Evolutionary conservation across 345 rosid species (phyloP), one percentile per base, ranked within the genome.

Genomic region (Jatropha curcas): DNA sequence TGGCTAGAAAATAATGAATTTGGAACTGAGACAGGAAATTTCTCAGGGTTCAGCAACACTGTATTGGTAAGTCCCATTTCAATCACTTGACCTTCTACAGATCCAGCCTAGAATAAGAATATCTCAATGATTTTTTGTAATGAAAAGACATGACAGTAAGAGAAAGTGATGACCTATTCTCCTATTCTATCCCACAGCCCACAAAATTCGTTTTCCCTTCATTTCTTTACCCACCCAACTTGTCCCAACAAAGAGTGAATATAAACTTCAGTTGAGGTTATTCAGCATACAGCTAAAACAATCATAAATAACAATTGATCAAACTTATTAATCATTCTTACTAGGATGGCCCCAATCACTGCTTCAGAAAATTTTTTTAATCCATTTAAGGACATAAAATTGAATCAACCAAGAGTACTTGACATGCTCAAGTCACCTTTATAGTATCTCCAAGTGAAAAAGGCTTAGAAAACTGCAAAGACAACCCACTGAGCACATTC

Each of bases 1-100:
- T 95, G 99, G 74, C 99, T 92, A 45, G 97, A 95, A 83, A 95
- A 90, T 79, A 92, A 74, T 27, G 99, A 88, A 86, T 95, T 95
- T 24, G 98, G 99, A 80, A 95, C 97, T 70, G 87, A 50, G 65
- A 89, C 94, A 2, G 96, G 94, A 75, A 90, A 95, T 51, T 85
- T 90, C 80, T 95, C 98, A 20, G 94, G 84, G 72, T 77, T 92
- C 58, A 92, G 77, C 80, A 95, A 83, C 35, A 88, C 84, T 50
- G 98, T 92, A 60, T 89, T 86, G 12, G 93, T 89, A 59, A 95
- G 94, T 67, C 98, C 98, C 90, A 92, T 90, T 74, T 90, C 97
- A 48, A 90, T 86, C 68, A 95, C 99, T 70, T 92, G 97, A 65
- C 98, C 98, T 86, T 95, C 98, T 20, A 92, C 72, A 10, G 94